These are phyloP conservation scores for Globisporangium echinulatum DNA, from an alignment of 352 stramenopile species.

Conservation along the genomic window DNA sequence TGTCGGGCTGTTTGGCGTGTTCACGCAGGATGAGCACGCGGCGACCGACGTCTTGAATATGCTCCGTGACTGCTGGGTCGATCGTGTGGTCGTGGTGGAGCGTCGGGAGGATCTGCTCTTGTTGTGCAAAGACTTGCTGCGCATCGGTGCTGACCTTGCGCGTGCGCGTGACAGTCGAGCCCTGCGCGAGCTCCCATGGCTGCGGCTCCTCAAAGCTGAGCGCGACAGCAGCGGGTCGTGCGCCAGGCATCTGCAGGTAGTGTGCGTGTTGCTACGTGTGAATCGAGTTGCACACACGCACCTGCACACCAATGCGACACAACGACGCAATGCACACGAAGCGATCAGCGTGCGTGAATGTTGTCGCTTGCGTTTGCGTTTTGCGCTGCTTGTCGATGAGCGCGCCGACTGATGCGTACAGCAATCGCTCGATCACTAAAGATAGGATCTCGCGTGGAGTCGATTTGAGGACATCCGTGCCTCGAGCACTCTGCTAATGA, in stretches of 20 bases:
- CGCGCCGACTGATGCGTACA: no score
- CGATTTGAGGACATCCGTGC: no score
- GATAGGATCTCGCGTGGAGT: no score
- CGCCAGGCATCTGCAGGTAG: neutral
- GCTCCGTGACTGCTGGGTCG: slow-evolving; percentile 27
- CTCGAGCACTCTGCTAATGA: no score
- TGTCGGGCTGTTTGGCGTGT: slow-evolving; percentile 28
- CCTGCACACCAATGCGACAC: no score
- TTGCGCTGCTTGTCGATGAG: no score
- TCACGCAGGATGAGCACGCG: slow-evolving; percentile 49
- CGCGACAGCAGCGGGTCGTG: slow-evolving; percentile 1
- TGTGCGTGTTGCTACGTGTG: neutral
- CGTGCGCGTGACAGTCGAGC: slow-evolving; percentile 42
- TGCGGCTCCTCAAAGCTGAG: slow-evolving; percentile 38
- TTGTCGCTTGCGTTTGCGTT: no score
- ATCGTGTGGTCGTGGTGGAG: slow-evolving; percentile 39
- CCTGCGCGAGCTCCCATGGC: slow-evolving; percentile 46
- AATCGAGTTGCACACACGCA: no score
- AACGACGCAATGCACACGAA: no score
- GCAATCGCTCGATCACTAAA: no score
- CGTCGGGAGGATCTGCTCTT: slow-evolving; percentile 46
- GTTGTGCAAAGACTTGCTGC: slow-evolving; percentile 40
- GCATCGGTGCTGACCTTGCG: slow-evolving; percentile 48
- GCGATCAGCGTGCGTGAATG: no score
- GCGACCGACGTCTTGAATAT: slow-evolving; percentile 57